Evolutionary conservation across 2,329 filamentous ascomycete genomes (phyloP), one percentile per base, ranked within the genome.

Genomic region (Fusarium foetens): DNA sequence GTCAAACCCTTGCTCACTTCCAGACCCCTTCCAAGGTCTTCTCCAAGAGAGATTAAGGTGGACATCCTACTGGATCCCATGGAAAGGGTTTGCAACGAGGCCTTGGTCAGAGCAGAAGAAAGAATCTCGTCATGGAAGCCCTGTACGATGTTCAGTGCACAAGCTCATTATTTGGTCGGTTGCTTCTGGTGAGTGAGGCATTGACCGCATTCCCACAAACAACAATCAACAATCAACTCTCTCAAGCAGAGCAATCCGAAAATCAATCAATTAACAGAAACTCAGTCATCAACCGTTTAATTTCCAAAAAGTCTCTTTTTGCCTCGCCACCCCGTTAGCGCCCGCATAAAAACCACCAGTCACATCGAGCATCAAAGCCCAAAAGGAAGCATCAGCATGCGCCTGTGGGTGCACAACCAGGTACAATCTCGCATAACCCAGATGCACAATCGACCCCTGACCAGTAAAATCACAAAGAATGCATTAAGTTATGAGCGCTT

Each of bases 21-120:
- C 59, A 66, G 19, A 35, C 71, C 67, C 71, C 71, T 71, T 71
- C 70, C 70, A 72, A 63, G 41, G 61, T 58, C 70, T 66, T 52
- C 67, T 71, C 59, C 52, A 74, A 69, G 71, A 73, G 71, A 73
- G 55, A 73, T 73, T 73, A 68, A 38, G 55, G 71, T 73, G 71
- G 71, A 48, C 60, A 68, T 73, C 62, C 58, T 61, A n/a, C 52
- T 70, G 57, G 61, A 66, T 71, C 58, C 19, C 58, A 48, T 51
- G 70, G 65, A 39, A 66, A 58, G 41, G 67, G 57, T 68, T 63
- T 71, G 62, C 61, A 51, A 59, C 70, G 42, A 70, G 42, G 25
- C 67, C 66, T 49, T 70, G 62, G 53, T 46, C 45, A 66, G 57
- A 39, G 52, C 38, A 35, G 53, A 10, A 51, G 39, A 23, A 39